phyloP scores from a whole-genome alignment of 148 eudicot genomes.

The Pouteria glomerata region DNA sequence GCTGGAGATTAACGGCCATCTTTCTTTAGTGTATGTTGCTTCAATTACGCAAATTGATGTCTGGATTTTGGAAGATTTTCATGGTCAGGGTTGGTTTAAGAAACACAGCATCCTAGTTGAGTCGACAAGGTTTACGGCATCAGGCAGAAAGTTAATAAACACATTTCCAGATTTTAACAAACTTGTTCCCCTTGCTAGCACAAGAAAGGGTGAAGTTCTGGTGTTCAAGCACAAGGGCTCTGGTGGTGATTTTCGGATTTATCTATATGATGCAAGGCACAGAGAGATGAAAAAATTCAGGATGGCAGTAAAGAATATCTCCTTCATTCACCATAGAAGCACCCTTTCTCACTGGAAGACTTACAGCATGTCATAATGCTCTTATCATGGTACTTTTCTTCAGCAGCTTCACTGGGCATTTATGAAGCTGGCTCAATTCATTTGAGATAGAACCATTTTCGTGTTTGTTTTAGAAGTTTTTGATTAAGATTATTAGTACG shows the following conservation, averaged over 20 bases:
- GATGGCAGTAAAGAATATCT: not conserved
- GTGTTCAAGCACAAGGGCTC: not conserved
- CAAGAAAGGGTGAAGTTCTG: not conserved
- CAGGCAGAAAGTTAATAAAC: not conserved
- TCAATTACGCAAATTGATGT: conserved; percentile 2
- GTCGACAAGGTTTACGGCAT: not conserved
- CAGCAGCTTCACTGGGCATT: not conserved
- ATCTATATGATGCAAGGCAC: not conserved
- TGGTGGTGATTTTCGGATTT: not conserved
- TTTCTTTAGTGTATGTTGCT: not conserved
- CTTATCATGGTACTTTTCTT: too few species aligned
- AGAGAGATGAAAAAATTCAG: not conserved
- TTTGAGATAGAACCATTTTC: not conserved
- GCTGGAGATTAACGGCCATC: not conserved
- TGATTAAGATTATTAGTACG: too few species aligned
- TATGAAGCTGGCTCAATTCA: not conserved
- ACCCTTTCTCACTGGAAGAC: not conserved
- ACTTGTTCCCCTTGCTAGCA: not conserved
- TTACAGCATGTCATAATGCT: not conserved
- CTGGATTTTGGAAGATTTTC: conserved; percentile 3
- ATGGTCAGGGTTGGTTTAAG: not conserved
- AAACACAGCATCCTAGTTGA: not conserved
- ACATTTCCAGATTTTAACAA: not conserved
- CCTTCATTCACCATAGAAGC: not conserved
- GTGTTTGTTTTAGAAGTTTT: too few species aligned